Conservation (phyloP, 202 grass and related monocot genomes). For the Schoenoplectus triqueter region DNA sequence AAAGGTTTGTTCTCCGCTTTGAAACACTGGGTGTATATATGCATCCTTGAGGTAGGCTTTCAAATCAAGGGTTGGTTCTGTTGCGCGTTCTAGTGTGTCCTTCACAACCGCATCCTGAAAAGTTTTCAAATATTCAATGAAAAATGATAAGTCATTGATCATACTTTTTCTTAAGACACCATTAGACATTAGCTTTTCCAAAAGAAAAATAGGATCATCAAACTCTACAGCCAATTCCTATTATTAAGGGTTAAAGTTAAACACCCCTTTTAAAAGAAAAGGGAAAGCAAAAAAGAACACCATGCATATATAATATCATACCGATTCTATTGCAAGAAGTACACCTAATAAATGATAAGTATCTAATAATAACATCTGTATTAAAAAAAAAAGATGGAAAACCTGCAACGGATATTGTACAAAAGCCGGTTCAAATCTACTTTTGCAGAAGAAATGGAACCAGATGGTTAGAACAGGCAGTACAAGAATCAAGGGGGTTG, state of each 20-base stretch:
- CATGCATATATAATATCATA: background rate
- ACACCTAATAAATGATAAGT: background rate
- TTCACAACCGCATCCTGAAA: slow-evolving; percentile 98
- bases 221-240: background rate
- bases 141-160: background rate
- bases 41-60: slow-evolving; percentile 88
- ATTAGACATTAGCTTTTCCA: background rate
- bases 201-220: background rate
- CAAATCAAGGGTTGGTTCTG: slow-evolving; percentile 78
- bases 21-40: slow-evolving; percentile 86
- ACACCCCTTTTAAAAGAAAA: background rate
- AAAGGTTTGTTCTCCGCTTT: slow-evolving; percentile 44
- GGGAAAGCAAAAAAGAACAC: background rate
- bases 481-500: slow-evolving; percentile 60
- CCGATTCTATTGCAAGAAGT: background rate
- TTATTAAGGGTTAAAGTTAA: background rate
- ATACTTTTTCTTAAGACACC: background rate
- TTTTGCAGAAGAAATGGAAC: slow-evolving; percentile 87
- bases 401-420: slow-evolving; percentile 87
- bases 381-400: slow-evolving; percentile 25
- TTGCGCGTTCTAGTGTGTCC: slow-evolving; percentile 78
- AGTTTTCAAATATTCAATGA: slow-evolving; percentile 21
- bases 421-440: slow-evolving; percentile 85
- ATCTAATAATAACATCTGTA: background rate
- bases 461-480: slow-evolving; percentile 86